These are phyloP conservation scores for Dactylellina leptospora DNA, from an alignment of 2,329 filamentous ascomycete species.

Conservation along the genomic window DNA sequence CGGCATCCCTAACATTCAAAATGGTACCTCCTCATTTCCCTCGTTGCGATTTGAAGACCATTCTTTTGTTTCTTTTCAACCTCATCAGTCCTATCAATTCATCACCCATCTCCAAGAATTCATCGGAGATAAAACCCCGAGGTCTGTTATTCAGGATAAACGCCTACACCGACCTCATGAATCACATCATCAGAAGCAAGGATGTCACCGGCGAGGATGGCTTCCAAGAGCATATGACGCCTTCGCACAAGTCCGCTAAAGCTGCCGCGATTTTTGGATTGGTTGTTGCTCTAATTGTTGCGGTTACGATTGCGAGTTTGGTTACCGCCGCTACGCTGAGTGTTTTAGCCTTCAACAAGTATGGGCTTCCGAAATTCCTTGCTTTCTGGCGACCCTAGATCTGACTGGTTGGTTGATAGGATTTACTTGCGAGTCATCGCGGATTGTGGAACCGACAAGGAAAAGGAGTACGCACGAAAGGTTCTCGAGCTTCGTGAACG, in stretches of 20 bases:
- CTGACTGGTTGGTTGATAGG: constrained; percentile 2
- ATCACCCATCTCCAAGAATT: constrained; percentile 4
- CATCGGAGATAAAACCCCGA: constrained; percentile 1
- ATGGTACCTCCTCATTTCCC: not conserved
- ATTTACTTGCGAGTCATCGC: constrained; percentile 48
- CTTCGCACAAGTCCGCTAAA: not conserved
- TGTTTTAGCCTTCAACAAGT: constrained; percentile 47
- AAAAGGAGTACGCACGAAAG: constrained; percentile 28
- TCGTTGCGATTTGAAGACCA: not conserved
- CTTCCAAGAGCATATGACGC: constrained; percentile 10
- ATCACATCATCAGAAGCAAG: constrained; percentile 26
- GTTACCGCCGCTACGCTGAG: constrained; percentile 45
- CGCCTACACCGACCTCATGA: constrained; percentile 37
- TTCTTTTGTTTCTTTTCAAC: constrained; percentile 1
- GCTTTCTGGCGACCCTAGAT: not conserved
- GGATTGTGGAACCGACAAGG: constrained; percentile 22
- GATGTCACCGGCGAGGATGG: not conserved
- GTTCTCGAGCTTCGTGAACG: constrained; percentile 25
- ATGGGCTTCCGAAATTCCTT: not conserved
- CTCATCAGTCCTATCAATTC: constrained; percentile 3
- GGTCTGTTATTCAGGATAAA: constrained; percentile 22
- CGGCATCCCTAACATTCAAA: constrained; percentile 5
- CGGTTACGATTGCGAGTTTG: constrained; percentile 33
- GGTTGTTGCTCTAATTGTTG: constrained; percentile 8
- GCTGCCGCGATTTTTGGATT: constrained; percentile 26